Base-by-base conservation (phyloP, 495 filamentous ascomycete genomes). In the Xylaria palmicola region DNA sequence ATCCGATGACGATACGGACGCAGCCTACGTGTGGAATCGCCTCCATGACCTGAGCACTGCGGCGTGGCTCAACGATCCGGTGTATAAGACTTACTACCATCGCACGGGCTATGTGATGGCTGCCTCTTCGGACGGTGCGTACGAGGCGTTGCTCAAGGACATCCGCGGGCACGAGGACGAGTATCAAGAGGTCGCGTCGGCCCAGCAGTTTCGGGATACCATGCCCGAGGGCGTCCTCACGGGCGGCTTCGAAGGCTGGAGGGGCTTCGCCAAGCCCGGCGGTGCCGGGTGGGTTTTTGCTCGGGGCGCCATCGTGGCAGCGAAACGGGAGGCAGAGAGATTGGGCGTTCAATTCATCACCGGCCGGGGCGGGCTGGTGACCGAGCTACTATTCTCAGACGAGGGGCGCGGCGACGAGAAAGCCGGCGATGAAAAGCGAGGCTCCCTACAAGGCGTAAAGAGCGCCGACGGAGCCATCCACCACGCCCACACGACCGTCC, bases 241-340 rank as follows among this genome's bases (percentile, higher is more conserved):
- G 0, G 82, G 82, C 0, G 65, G 75, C 0, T 83, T 84, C 48
- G 75, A 73, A 0, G 69, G 70, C 0, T 85, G 82, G 82, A 78
- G 78, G 56, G 82, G 82, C 13, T 80, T 74, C 66, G 69, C 74
- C 19, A 79, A 74, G 47, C 63, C 73, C 13, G 59, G 58, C 2
- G 74, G 76, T 17, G 76, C 80, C 0, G 82, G 82, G 12, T 85
- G 81, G 82, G 77, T 83, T 1, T 75, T 77, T 59, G 81, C 82
- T 0, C 65, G 68, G 7, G 76, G 75, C n/a, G 79, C 81, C 0
- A 69, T 83, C 60, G 32, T 76, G 8, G 73, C 80, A 29, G 74
- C 78, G 8, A 72, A 74, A 56, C 68, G 59, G 0, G 79, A 83
- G 53, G 80, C 79, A 1, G 49, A 67, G 53, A 65, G 73, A 5